Base-by-base conservation (phyloP, 2,329 filamentous ascomycete species). In the Fusarium sp. region DNA sequence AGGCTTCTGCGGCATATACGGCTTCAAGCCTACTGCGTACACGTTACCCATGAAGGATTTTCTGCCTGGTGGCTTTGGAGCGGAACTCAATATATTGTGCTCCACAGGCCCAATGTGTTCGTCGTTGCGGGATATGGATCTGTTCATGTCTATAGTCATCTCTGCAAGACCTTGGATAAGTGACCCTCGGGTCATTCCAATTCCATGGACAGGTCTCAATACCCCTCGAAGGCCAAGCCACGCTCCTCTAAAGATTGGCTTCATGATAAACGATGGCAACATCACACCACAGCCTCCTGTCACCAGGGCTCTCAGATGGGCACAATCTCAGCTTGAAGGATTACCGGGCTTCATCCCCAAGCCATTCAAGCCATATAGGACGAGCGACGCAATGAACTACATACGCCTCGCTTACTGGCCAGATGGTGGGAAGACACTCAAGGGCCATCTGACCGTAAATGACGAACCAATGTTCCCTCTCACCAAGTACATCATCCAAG, bases 231-330 rank as follows among this genome's bases (percentile, higher is more conserved):
- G 50, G n/a, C 4, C 5, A 65, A 42, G 7, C 65, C 68, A 0
- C 54, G 10, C 28, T 13, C 28, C 10, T 31, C 28, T 81, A 10
- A 81, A 79, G 53, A 78, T 85, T 2, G 84, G 84, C 2, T 77
- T 86, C 58, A 79, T 82, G 74, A 74, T 76, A 59, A 60, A 79
- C 43, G 81, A 83, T 56, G 79, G 79, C 1, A 64, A 71, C 14
- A 78, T 82, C 15, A 57, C 71, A 7, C 80, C 81, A 0, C 80
- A 82, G 34, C 81, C 81, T 1, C 81, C 81, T 0, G 77, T 81
- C 0, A 72, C 55, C 2, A 74, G 75, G 4, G 80, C 80, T 7
- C 70, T 81, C 13, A 52, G 71, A 15, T 83, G 80, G 81, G 79
- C 76, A 18, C 76, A 26, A n/a, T 43, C 17, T 31, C 28, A 31